Conservation (phyloP, 2,329 filamentous ascomycete genomes). For the Ceratocystis destructans region DNA sequence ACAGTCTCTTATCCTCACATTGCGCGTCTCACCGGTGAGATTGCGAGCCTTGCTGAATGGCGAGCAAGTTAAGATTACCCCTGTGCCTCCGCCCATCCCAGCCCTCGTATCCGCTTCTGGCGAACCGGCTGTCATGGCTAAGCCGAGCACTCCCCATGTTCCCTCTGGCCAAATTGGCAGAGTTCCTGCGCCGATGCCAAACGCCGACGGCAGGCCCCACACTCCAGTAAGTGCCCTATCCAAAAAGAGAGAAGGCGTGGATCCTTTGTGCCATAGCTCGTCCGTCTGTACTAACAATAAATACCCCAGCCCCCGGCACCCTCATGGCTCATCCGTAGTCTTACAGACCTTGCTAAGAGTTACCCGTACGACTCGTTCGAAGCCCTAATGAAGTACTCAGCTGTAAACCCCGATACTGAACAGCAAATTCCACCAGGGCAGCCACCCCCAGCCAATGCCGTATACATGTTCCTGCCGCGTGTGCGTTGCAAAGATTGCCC, state of each 20-base stretch:
- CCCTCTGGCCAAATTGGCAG: slow-evolving; percentile 48
- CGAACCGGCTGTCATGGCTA: background rate
- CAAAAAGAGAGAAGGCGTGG: background rate
- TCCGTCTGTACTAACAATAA: background rate
- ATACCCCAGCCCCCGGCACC: slow-evolving; percentile 61
- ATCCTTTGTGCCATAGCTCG: too few species aligned
- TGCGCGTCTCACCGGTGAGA: slow-evolving; percentile 60
- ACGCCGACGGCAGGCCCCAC: slow-evolving; percentile 41
- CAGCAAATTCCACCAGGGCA: slow-evolving; percentile 43
- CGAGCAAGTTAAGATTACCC: slow-evolving; percentile 23
- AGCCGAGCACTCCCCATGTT: slow-evolving; percentile 23
- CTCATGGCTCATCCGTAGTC: slow-evolving; percentile 65
- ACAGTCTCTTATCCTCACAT: slow-evolving; percentile 54
- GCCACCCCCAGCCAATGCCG: slow-evolving; percentile 47
- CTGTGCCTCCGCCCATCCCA: slow-evolving; percentile 19
- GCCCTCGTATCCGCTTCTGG: slow-evolving; percentile 5
- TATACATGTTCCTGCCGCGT: slow-evolving; percentile 72
- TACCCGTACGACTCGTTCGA: slow-evolving; percentile 80
- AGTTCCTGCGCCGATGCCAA: slow-evolving; percentile 51
- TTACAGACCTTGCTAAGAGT: slow-evolving; percentile 53
- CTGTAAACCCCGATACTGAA: slow-evolving; percentile 60
- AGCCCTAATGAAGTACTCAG: slow-evolving; percentile 78
- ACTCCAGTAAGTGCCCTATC: slow-evolving; percentile 42
- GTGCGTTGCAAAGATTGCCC: slow-evolving; percentile 89
- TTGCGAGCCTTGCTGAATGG: slow-evolving; percentile 53